Percentiles rank a stretch among this genome's conserved stretches.
Evolutionary conservation across 495 filamentous ascomycete species (phyloP).

Genomic region (Tuber umbilicatum): DNA sequence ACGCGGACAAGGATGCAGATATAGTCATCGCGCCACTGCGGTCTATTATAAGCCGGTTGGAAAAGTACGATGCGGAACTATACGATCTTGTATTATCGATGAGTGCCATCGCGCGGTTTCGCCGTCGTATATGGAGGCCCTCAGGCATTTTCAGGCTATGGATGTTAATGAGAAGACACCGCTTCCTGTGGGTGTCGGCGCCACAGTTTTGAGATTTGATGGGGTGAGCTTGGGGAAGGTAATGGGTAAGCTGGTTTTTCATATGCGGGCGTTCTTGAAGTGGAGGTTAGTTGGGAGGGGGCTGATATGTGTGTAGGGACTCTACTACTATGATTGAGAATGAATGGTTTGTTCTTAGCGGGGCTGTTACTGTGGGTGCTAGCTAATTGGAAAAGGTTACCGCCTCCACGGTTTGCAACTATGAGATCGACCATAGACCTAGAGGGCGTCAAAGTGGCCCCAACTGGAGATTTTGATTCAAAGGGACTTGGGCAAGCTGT

Average conservation of each 20-base stretch:
- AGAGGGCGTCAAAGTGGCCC: slow-evolving; percentile 56
- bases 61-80: slow-evolving; percentile 67
- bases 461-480: slow-evolving; percentile 70
- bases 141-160: slow-evolving; percentile 69
- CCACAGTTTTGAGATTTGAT: slow-evolving; percentile 84
- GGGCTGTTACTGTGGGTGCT: slow-evolving; percentile 33
- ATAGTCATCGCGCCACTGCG: slow-evolving; percentile 90
- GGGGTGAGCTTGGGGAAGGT: slow-evolving; percentile 79
- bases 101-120: slow-evolving; percentile 98
- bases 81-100: slow-evolving; percentile 95
- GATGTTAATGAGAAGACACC: slow-evolving; percentile 50
- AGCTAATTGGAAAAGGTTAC: slow-evolving; percentile 46
- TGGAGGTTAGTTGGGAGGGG: neutral
- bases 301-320: slow-evolving; percentile 49
- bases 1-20: slow-evolving; percentile 71
- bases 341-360: slow-evolving; percentile 51
- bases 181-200: slow-evolving; percentile 81
- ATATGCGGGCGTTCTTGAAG: slow-evolving; percentile 51
- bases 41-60: slow-evolving; percentile 67
- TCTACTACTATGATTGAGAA: slow-evolving; percentile 95
- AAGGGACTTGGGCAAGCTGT: slow-evolving; percentile 67
- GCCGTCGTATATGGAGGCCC: slow-evolving; percentile 60
- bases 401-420: slow-evolving; percentile 86
- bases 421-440: slow-evolving; percentile 77
- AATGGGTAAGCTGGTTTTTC: slow-evolving; percentile 94